These are phyloP conservation scores for Leccinum fibrillosum DNA, from an alignment of 768 basidiomycete species.

Conservation along the genomic window DNA sequence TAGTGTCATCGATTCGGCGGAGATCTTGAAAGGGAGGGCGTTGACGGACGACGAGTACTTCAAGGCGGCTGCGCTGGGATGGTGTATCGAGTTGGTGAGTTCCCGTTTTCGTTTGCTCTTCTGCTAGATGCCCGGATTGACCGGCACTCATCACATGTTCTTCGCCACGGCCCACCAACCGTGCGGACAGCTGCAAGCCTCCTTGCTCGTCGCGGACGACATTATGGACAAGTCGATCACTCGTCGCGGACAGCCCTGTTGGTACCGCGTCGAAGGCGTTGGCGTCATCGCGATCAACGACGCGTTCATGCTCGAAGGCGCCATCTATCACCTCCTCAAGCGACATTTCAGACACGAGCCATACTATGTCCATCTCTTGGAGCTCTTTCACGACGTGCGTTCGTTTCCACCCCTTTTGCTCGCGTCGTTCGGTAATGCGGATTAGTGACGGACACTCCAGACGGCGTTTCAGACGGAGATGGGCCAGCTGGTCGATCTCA, in stretches of 20 bases:
- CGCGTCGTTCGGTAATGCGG: background rate
- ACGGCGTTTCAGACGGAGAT: slow-evolving; percentile 1
- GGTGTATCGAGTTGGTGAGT: slow-evolving; percentile 88
- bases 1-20: slow-evolving; percentile 89
- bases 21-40: slow-evolving; percentile 72
- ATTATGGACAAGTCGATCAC: slow-evolving; percentile 97
- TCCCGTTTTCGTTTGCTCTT: background rate
- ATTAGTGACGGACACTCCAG: background rate
- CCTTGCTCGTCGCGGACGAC: slow-evolving; percentile 90
- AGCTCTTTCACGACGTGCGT: slow-evolving; percentile 84
- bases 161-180: background rate
- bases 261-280: slow-evolving; percentile 65
- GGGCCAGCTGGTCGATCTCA: slow-evolving; percentile 1
- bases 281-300: slow-evolving; percentile 94
- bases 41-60: slow-evolving; percentile 45
- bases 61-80: slow-evolving; percentile 78
- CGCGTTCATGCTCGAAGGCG: slow-evolving; percentile 90
- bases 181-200: slow-evolving; percentile 65
- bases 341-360: slow-evolving; percentile 74
- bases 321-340: slow-evolving; percentile 90
- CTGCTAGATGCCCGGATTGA: background rate
- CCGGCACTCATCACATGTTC: background rate
- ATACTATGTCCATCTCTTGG: slow-evolving; percentile 87
- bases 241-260: slow-evolving; percentile 92
- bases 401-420: background rate